Evolutionary conservation across 73 alveolate species (phyloP).

Genomic region (Paramecium primaurelia): DNA sequence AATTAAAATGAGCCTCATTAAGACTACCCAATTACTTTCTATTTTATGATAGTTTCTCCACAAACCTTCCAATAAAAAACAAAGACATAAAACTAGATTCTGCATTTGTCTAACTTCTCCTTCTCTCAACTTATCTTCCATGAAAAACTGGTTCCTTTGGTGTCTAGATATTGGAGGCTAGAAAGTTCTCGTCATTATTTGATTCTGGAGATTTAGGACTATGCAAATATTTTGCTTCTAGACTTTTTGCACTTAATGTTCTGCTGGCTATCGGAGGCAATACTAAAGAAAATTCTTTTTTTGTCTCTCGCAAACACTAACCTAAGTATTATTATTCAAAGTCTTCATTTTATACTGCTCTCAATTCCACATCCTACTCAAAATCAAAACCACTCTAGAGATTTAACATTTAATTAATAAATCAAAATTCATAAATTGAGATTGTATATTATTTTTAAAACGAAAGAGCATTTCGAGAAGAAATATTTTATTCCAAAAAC

Average conservation of each 20-base stretch:
- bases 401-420: neutral
- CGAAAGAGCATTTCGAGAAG: neutral
- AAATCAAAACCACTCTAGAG: neutral
- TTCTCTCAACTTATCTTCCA: neutral
- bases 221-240: conserved; percentile 9
- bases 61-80: neutral
- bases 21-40: neutral
- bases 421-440: neutral
- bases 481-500: neutral
- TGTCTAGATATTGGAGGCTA: neutral
- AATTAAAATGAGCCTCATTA: neutral
- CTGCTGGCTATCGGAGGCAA: neutral
- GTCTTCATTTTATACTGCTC: neutral
- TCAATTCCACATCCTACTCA: neutral
- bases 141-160: neutral
- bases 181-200: neutral
- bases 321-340: neutral
- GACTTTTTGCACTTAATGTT: neutral
- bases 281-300: neutral
- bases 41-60: neutral
- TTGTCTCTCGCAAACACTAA: neutral
- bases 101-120: neutral
- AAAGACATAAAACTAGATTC: neutral
- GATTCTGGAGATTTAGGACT: neutral
- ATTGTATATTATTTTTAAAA: neutral